Evolutionary conservation across 306 rosid genomes (phyloP), one percentile per base, ranked within the genome.

Genomic region (Citrullus amarus): DNA sequence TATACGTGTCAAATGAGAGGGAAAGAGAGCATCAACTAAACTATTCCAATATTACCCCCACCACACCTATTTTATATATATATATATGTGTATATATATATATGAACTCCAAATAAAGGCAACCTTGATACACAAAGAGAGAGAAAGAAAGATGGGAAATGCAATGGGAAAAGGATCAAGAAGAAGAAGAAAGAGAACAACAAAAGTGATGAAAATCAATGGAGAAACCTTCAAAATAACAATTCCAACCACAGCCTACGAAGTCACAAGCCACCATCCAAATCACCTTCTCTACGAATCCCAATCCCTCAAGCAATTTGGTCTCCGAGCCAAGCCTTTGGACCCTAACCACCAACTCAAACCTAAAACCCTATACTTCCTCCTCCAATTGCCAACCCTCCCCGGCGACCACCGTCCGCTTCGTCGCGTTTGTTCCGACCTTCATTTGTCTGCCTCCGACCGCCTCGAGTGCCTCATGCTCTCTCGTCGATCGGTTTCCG

Each of bases 391-490:
- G 30, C 98, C 96, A 0, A 82, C 81, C 46, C 78, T 58, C 62
- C 55, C 36, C 20, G 70, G 62, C 25, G 73, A 75, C 7, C 25
- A 14, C 2, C 15, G 15, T n/a, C 77, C 0, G 79, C 8, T 60
- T 4, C 38, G 92, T 43, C 85, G 97, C 77, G 91, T 72, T 30
- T 86, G 84, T 57, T 93, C 98, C 0, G 87, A 89, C 1, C 78
- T 91, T 2, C 86, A 87, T 0, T 76, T 86, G 84, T 85, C 82
- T 34, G 98, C 98, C 67, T 85, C 81, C 78, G 98, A 91, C 61
- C 86, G 93, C 75, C 97, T 93, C 7, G 97, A 93, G 20, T 88
- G 88, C 73, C 81, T 93, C 79, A 90, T 90, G 97, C 66, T 93
- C 6, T 91, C 97, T 0, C 88, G 92, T 50, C 84, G 98, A 18